Evolutionary conservation across 2,329 filamentous ascomycete species (phyloP).

Genomic region (Trichophyton schoenleinii): DNA sequence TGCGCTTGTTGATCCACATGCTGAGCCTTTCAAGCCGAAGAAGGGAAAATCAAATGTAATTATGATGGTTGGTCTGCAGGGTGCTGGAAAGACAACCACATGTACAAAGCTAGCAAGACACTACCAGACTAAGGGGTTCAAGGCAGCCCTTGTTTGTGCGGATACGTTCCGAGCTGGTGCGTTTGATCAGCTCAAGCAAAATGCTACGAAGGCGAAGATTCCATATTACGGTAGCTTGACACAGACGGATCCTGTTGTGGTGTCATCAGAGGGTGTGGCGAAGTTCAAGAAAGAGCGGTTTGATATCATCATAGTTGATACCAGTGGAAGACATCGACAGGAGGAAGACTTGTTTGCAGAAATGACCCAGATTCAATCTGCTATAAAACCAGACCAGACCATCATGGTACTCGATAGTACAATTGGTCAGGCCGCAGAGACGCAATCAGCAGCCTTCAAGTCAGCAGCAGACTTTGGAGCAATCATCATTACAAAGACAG

Average conservation of each 20-base stretch:
- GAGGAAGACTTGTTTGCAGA: conserved; percentile 92
- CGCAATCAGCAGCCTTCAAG: conserved; percentile 93
- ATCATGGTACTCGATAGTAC: conserved; percentile 97
- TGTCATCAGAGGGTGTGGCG: conserved; percentile 89
- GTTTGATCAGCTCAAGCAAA: conserved; percentile 97
- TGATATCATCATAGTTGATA: conserved; percentile 97
- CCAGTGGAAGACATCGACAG: conserved; percentile 85
- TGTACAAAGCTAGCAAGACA: conserved; percentile 94
- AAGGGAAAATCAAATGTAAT: conserved; percentile 95
- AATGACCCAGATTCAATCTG: conserved; percentile 91
- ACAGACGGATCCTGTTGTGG: conserved; percentile 86
- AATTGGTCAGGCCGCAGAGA: conserved; percentile 91
- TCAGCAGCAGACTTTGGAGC: conserved; percentile 92
- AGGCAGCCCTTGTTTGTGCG: conserved; percentile 85
- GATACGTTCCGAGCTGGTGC: conserved; percentile 98
- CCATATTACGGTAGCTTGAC: conserved; percentile 96
- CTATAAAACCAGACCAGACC: conserved; percentile 85
- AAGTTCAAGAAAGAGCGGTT: conserved; percentile 99
- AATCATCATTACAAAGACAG: conserved; percentile 98
- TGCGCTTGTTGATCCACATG: conserved; percentile 86
- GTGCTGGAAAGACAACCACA: conserved; percentile 93
- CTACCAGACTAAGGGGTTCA: conserved; percentile 89
- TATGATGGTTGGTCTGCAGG: conserved; percentile 98
- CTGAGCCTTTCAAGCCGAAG: conserved; percentile 90
- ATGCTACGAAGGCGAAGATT: conserved; percentile 97